A percentile compares a stretch with the other conserved stretches of the same genome.
Conservation (phyloP, 257 asterid species). For the Fraxinus americana region DNA sequence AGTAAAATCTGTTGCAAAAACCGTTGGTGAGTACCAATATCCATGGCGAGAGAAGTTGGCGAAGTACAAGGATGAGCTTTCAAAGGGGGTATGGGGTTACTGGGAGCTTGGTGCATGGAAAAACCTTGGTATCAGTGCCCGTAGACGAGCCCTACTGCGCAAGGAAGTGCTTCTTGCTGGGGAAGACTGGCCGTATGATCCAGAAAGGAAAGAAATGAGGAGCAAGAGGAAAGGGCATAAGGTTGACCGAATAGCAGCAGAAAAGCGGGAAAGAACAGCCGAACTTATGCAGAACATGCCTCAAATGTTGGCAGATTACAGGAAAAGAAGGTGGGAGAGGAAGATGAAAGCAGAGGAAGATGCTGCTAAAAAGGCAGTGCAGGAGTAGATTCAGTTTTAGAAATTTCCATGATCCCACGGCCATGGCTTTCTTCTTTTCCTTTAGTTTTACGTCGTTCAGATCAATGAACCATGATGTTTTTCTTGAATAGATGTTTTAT, state of each 20-base stretch:
- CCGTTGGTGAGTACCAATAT: slow-evolving; percentile 66
- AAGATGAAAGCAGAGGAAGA: slow-evolving; percentile 94
- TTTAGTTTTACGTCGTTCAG: not conserved
- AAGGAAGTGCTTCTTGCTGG: slow-evolving; percentile 90
- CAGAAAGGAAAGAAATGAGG: slow-evolving; percentile 87
- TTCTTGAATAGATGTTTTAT: not conserved
- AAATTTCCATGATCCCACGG: not conserved
- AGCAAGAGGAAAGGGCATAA: slow-evolving; percentile 82
- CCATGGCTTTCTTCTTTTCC: not conserved
- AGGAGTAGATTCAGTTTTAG: slow-evolving; percentile 42
- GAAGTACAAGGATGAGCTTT: slow-evolving; percentile 74
- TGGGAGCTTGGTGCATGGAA: slow-evolving; percentile 99
- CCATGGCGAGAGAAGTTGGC: slow-evolving; percentile 78
- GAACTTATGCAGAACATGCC: slow-evolving; percentile 69
- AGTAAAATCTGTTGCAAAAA: slow-evolving; percentile 63
- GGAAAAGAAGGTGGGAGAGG: slow-evolving; percentile 84
- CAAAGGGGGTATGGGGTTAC: slow-evolving; percentile 96
- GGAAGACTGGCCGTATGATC: slow-evolving; percentile 80
- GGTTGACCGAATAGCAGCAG: slow-evolving; percentile 83
- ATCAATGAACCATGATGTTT: not conserved
- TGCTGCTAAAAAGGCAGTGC: slow-evolving; percentile 69
- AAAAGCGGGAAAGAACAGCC: slow-evolving; percentile 75
- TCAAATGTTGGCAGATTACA: slow-evolving; percentile 68
- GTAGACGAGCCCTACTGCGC: slow-evolving; percentile 72
- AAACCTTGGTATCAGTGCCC: slow-evolving; percentile 79